phyloP scores from a whole-genome alignment of 768 basidiomycete genomes.

The Lepiota subincarnata region DNA sequence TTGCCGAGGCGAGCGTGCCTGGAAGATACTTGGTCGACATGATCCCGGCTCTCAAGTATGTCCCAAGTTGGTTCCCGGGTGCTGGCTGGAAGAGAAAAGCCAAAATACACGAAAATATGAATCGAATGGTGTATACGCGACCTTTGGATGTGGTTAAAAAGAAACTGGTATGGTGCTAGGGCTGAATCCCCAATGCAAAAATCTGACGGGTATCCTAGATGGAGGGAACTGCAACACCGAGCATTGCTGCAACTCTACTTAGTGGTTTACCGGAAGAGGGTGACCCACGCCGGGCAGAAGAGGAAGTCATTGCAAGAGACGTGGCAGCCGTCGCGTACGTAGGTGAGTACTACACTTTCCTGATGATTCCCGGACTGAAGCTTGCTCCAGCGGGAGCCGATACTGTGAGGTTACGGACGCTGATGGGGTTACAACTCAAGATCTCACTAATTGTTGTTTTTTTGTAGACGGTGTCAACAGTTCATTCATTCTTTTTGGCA shows the following conservation, averaged over 20 bases:
- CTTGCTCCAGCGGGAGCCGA: slow-evolving; percentile 25
- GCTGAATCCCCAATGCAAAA: background rate
- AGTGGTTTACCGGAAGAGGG: background rate
- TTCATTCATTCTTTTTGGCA: slow-evolving; percentile 30
- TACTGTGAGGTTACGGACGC: slow-evolving; percentile 15
- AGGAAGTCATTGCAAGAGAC: slow-evolving; percentile 20
- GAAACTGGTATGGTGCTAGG: slow-evolving; percentile 25
- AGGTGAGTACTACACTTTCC: slow-evolving; percentile 16
- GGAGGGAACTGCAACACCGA: background rate
- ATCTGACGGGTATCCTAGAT: background rate
- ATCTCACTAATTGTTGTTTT: background rate
- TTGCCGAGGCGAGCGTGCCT: slow-evolving; percentile 19
- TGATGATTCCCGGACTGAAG: background rate
- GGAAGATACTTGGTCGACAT: slow-evolving; percentile 27
- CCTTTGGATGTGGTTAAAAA: slow-evolving; percentile 33
- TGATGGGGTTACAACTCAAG: background rate
- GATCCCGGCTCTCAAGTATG: slow-evolving; percentile 21
- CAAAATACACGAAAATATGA: slow-evolving; percentile 24
- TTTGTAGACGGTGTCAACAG: slow-evolving; percentile 24
- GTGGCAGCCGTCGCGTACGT: slow-evolving; percentile 21
- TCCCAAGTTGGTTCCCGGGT: slow-evolving; percentile 41
- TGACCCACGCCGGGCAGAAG: background rate
- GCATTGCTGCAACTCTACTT: slow-evolving; percentile 5
- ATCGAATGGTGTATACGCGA: slow-evolving; percentile 30
- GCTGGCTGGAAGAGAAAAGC: slow-evolving; percentile 40